Evolutionary conservation across 129 eudicot genomes (phyloP).

Genomic region (Lactuca saligna): DNA sequence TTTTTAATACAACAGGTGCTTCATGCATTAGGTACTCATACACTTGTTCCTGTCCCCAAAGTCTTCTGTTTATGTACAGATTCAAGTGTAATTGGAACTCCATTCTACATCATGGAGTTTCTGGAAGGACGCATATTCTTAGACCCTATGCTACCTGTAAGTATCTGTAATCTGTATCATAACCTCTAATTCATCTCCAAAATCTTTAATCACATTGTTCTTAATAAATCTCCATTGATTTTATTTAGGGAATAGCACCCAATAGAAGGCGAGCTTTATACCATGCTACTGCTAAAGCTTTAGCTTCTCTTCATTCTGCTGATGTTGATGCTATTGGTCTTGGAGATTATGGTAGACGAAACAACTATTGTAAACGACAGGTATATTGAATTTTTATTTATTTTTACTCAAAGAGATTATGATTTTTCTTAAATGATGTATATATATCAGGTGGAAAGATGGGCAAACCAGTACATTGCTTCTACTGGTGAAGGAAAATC

Average conservation of each 20-base stretch:
- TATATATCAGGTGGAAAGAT: constrained; percentile 74
- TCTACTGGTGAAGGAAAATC: constrained; percentile 96
- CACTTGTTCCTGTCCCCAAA: constrained; percentile 87
- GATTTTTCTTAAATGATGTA: neutral
- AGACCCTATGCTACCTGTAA: constrained; percentile 86
- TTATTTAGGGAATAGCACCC: constrained; percentile 65
- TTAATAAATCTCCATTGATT: constrained; percentile 2
- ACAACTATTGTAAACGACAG: constrained; percentile 92
- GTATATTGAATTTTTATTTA: constrained; percentile 25
- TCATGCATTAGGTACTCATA: constrained; percentile 72
- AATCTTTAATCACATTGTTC: neutral
- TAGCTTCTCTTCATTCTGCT: constrained; percentile 86
- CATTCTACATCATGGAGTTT: constrained; percentile 94
- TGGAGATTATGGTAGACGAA: constrained; percentile 67
- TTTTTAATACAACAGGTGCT: constrained; percentile 59
- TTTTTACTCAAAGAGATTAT: neutral
- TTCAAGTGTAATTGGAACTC: constrained; percentile 81
- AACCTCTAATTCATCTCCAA: constrained; percentile 10
- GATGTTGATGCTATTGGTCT: constrained; percentile 84
- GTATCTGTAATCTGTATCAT: constrained; percentile 12
- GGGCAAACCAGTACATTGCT: constrained; percentile 86
- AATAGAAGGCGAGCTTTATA: constrained; percentile 59
- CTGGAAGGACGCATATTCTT: constrained; percentile 84
- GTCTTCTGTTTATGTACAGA: constrained; percentile 91
- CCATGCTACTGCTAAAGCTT: constrained; percentile 71